Percentiles rank a stretch among this genome's conserved stretches.
Evolutionary conservation across 768 basidiomycete genomes (phyloP).

Genomic region (Macrocybe gigantea): DNA sequence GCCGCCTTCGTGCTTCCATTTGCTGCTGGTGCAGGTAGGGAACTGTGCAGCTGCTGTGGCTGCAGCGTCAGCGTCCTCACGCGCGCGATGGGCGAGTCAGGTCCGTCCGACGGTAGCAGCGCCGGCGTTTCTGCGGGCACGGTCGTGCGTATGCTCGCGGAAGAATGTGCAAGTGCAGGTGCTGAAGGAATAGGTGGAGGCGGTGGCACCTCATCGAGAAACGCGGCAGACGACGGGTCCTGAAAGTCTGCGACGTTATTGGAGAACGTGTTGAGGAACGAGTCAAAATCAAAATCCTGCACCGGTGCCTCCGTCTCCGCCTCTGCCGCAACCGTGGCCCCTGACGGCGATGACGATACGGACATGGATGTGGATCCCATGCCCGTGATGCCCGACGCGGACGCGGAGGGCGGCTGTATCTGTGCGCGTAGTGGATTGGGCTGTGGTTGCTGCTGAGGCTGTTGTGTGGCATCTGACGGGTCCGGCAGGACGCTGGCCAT

Average conservation of each 20-base stretch:
- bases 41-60: neutral
- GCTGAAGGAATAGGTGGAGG: neutral
- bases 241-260: neutral
- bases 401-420: too few species aligned
- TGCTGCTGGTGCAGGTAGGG: slow-evolving; percentile 1
- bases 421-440: too few species aligned
- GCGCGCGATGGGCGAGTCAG: neutral
- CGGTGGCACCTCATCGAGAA: neutral
- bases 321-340: neutral
- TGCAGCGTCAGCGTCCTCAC: neutral
- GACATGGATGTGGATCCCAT: neutral
- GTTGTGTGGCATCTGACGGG: too few species aligned
- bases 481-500: neutral
- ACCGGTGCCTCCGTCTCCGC: neutral
- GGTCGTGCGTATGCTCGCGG: neutral
- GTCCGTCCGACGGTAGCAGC: neutral
- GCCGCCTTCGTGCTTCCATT: neutral
- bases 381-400: too few species aligned
- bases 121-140: neutral
- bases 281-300: slow-evolving; percentile 11
- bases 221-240: neutral
- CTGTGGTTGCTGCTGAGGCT: too few species aligned
- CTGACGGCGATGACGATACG: slow-evolving; percentile 1
- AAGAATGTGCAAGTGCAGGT: neutral
- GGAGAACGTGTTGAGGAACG: slow-evolving; percentile 10